Percentiles rank a stretch among this genome's conserved stretches.
Conservation (phyloP, 164 flowering plant species). For the Nymphaea thermarum region DNA sequence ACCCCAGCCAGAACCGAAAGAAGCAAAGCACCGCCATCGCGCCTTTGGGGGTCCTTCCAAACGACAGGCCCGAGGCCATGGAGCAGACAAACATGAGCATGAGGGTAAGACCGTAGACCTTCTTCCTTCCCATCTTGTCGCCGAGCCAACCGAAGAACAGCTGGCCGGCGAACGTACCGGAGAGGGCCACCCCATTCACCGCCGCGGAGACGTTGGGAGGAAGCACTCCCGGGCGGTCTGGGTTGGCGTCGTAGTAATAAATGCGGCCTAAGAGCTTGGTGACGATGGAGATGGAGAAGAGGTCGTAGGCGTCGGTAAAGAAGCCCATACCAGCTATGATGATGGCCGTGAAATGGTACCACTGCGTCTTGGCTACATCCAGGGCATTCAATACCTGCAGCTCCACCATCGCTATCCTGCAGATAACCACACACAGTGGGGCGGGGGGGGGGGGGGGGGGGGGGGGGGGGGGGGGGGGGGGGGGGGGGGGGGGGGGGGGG, state of each 20-base stretch:
- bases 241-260: constrained; percentile 22
- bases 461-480: too few relatives aligned
- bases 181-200: constrained; percentile 36
- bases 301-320: constrained; percentile 62
- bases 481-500: too few relatives aligned
- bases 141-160: constrained; percentile 48
- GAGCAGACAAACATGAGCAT: constrained; percentile 45
- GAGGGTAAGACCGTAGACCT: constrained; percentile 42
- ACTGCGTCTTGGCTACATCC: constrained; percentile 39
- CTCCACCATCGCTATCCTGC: not conserved
- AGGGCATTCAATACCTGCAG: constrained; percentile 36
- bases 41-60: constrained; percentile 19
- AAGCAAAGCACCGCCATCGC: constrained; percentile 34
- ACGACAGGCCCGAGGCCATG: constrained; percentile 38
- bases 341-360: constrained; percentile 43
- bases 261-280: constrained; percentile 44
- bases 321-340: constrained; percentile 55
- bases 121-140: constrained; percentile 48
- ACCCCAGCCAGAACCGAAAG: constrained; percentile 34
- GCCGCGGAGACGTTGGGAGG: constrained; percentile 23
- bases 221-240: constrained; percentile 24
- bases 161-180: constrained; percentile 44
- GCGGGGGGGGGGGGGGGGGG: too few relatives aligned
- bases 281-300: constrained; percentile 44
- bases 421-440: not conserved